Conservation (phyloP, 345 rosid species). For the Lepidium aucheri region DNA sequence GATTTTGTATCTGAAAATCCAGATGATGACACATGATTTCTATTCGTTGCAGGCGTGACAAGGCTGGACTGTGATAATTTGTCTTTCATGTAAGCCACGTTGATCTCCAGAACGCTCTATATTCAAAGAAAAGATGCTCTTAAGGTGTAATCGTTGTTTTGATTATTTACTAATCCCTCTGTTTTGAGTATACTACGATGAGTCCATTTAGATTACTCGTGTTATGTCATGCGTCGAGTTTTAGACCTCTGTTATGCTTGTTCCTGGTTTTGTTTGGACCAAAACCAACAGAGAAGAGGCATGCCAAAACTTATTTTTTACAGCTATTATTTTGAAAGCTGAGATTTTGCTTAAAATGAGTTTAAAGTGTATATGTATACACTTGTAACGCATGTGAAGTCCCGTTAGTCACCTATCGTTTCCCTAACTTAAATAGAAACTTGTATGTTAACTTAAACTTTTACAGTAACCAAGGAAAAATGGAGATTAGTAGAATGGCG, state of each 20-base stretch:
- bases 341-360: neutral
- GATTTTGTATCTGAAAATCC: neutral
- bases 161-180: neutral
- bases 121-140: neutral
- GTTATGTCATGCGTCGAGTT: neutral
- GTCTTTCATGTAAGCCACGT: neutral
- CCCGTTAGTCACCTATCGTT: neutral
- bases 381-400: neutral
- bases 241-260: neutral
- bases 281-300: neutral
- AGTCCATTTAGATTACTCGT: neutral
- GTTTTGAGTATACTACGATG: neutral
- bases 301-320: neutral
- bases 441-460: neutral
- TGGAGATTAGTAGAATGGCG: neutral
- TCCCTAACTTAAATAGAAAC: neutral
- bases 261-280: neutral
- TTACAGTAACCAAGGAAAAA: neutral
- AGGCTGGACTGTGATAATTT: neutral
- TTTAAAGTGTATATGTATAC: neutral
- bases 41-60: slow-evolving; percentile 7
- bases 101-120: neutral
- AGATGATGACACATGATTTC: neutral
- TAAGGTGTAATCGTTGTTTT: slow-evolving; percentile 3
- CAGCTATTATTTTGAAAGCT: neutral